phyloP scores from a whole-genome alignment of 352 stramenopile genomes.

The Phytophthora colocasiae region DNA sequence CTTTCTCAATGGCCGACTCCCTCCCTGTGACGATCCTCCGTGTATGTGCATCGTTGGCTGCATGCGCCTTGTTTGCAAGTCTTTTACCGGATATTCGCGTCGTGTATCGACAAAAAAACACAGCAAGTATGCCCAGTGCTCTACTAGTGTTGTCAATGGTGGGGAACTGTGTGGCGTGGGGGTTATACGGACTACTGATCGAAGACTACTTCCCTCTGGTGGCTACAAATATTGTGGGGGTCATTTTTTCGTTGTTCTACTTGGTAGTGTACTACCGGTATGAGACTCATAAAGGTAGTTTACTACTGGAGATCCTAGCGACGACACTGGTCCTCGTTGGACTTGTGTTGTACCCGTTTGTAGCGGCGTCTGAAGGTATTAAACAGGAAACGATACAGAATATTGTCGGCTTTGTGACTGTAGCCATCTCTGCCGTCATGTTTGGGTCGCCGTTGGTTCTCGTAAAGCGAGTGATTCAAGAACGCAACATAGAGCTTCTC shows the following conservation, averaged over 20 bases:
- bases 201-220: conserved; percentile 62
- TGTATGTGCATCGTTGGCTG: conserved; percentile 50
- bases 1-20: conserved; percentile 28
- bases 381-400: conserved; percentile 35
- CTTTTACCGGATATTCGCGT: conserved; percentile 47
- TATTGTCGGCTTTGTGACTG: conserved; percentile 61
- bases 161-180: conserved; percentile 67
- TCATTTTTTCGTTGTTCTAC: conserved; percentile 53
- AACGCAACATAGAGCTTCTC: conserved; percentile 48
- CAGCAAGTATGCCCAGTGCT: conserved; percentile 38
- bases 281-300: conserved; percentile 25
- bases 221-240: conserved; percentile 56
- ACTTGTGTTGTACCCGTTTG: conserved; percentile 45
- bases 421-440: conserved; percentile 67
- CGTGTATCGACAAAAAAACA: conserved; percentile 43
- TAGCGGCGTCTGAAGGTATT: conserved; percentile 30
- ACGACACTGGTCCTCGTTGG: conserved; percentile 34
- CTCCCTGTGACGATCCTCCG: conserved; percentile 43
- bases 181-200: conserved; percentile 57
- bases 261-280: conserved; percentile 53
- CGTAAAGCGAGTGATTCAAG: conserved; percentile 56
- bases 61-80: conserved; percentile 56
- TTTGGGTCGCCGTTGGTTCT: conserved; percentile 64
- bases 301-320: conserved; percentile 36
- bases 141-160: conserved; percentile 70